A percentile compares a stretch with the other conserved stretches of the same genome.
These are phyloP conservation scores for Aspergillus bridgeri DNA, from an alignment of 495 filamentous ascomycete species.

Conservation along the genomic window DNA sequence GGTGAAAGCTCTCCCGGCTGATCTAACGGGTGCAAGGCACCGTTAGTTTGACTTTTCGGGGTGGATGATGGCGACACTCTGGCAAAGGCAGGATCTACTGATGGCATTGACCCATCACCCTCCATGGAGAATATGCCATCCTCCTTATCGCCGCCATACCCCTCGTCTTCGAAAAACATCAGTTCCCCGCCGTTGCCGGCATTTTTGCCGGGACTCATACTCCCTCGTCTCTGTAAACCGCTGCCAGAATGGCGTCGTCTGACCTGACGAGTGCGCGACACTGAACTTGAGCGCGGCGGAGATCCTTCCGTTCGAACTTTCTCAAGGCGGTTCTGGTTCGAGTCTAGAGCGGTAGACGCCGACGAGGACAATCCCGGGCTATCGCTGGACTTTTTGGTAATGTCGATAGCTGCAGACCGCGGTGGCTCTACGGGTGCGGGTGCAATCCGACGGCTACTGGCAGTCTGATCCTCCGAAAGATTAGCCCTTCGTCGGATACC, in stretches of 20 bases:
- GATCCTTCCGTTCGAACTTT: slow-evolving; percentile 30
- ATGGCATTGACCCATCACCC: slow-evolving; percentile 38
- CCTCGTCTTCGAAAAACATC: slow-evolving; percentile 82
- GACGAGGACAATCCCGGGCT: slow-evolving; percentile 39
- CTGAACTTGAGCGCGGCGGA: slow-evolving; percentile 30
- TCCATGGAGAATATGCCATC: slow-evolving; percentile 76
- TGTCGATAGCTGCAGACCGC: slow-evolving; percentile 31
- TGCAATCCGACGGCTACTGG: slow-evolving; percentile 21
- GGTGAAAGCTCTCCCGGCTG: not conserved
- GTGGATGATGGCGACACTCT: slow-evolving; percentile 9
- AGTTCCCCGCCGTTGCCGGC: slow-evolving; percentile 69
- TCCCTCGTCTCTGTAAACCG: slow-evolving; percentile 65
- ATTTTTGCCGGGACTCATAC: slow-evolving; percentile 54
- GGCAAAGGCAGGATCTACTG: not conserved
- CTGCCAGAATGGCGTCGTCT: slow-evolving; percentile 75
- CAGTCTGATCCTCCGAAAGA: slow-evolving; percentile 30
- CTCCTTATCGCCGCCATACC: slow-evolving; percentile 75
- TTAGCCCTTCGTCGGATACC: slow-evolving; percentile 31
- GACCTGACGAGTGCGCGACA: slow-evolving; percentile 29
- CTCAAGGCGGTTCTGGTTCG: slow-evolving; percentile 33
- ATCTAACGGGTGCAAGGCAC: slow-evolving; percentile 1
- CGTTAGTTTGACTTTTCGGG: slow-evolving; percentile 1
- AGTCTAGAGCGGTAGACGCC: slow-evolving; percentile 40
- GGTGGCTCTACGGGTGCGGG: slow-evolving; percentile 15
- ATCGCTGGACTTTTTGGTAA: slow-evolving; percentile 22